These are phyloP conservation scores for Colletotrichum melonis DNA, from an alignment of 2,329 filamentous ascomycete genomes.

Conservation along the genomic window DNA sequence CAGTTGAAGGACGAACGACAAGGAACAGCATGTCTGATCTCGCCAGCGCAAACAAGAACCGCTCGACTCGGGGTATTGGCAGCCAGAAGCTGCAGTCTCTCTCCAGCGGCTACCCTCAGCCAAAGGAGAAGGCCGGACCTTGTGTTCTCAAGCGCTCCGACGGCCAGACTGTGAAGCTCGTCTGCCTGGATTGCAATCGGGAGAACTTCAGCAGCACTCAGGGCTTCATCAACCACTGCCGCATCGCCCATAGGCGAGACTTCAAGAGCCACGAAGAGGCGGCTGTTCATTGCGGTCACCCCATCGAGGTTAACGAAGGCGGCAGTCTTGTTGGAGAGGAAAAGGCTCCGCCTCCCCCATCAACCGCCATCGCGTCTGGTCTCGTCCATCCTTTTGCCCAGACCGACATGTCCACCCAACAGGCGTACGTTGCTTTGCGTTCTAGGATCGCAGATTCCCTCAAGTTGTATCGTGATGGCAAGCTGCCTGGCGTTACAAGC, in stretches of 20 bases:
- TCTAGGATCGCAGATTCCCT: constrained; percentile 66
- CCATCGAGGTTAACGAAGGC: constrained; percentile 76
- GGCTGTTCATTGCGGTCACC: constrained; percentile 86
- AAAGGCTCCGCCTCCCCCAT: constrained; percentile 26
- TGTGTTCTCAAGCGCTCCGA: constrained; percentile 89
- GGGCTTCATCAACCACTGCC: constrained; percentile 99
- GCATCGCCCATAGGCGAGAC: constrained; percentile 91
- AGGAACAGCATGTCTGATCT: constrained; percentile 77
- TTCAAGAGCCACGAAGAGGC: constrained; percentile 98
- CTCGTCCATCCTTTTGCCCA: constrained; percentile 73
- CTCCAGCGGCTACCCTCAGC: constrained; percentile 75
- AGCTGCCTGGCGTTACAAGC: constrained; percentile 59
- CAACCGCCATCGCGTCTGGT: constrained; percentile 51
- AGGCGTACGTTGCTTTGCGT: constrained; percentile 62
- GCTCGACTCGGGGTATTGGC: constrained; percentile 59
- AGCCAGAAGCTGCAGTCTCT: constrained; percentile 76
- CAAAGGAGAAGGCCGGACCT: constrained; percentile 86
- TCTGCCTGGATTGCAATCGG: constrained; percentile 88
- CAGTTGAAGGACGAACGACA: constrained; percentile 79
- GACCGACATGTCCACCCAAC: constrained; percentile 64
- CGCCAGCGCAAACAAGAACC: constrained; percentile 58
- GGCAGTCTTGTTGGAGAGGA: constrained; percentile 52
- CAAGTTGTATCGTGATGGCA: constrained; percentile 62
- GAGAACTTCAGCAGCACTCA: constrained; percentile 96
- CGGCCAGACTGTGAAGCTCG: constrained; percentile 86